Conservation (phyloP, 2,329 filamentous ascomycete species). For the Dothistroma septosporum region DNA sequence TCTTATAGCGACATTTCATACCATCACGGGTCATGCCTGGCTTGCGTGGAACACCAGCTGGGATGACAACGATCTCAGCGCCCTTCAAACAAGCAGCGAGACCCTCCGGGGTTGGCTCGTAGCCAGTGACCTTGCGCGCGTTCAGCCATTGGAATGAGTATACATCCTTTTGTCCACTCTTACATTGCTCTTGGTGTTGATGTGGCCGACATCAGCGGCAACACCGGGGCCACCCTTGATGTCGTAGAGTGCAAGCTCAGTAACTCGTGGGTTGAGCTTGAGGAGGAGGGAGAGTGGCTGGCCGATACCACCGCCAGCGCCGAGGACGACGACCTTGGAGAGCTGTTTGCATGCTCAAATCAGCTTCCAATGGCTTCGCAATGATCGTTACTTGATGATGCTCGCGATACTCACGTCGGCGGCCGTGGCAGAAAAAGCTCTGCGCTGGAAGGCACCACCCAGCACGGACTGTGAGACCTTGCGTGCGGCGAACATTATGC, state of each 20-base stretch:
- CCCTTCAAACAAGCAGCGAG: constrained; percentile 77
- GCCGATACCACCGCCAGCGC: constrained; percentile 95
- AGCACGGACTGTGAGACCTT: constrained; percentile 41
- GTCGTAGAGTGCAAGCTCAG: constrained; percentile 94
- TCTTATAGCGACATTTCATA: constrained; percentile 36
- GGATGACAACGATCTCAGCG: constrained; percentile 92
- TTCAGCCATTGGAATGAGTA: constrained; percentile 14
- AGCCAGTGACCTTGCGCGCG: constrained; percentile 67
- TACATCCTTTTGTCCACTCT: background rate
- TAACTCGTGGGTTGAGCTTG: constrained; percentile 96
- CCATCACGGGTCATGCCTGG: constrained; percentile 98
- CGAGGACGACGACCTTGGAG: constrained; percentile 96
- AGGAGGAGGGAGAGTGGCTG: constrained; percentile 95
- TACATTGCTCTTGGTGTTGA: constrained; percentile 92
- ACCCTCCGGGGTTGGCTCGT: constrained; percentile 65
- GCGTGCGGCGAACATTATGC: constrained; percentile 68
- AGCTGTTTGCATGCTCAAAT: constrained; percentile 53
- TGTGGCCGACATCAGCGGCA: constrained; percentile 94
- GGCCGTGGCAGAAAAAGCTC: constrained; percentile 51
- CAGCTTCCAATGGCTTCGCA: constrained; percentile 9
- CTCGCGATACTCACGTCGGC: constrained; percentile 43
- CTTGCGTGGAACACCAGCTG: constrained; percentile 97
- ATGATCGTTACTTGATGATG: background rate
- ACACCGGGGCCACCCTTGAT: constrained; percentile 94
- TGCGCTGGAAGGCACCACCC: constrained; percentile 46